A percentile compares a stretch with the other conserved stretches of the same genome.
Conservation (phyloP, 148 eudicot genomes). For the Bassia scoparia region DNA sequence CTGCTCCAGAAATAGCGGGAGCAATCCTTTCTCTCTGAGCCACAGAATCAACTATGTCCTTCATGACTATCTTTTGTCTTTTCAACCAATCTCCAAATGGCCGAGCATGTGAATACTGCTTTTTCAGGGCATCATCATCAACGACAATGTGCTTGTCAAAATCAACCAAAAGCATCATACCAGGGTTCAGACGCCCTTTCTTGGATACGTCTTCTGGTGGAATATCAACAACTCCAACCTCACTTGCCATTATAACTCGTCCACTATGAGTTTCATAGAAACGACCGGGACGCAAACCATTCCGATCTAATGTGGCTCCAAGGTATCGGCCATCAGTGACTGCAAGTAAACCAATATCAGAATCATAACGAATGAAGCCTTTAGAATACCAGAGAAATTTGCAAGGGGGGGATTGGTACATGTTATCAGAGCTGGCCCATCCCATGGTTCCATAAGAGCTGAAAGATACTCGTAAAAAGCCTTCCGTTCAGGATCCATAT, state of each 20-base stretch:
- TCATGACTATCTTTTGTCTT: conserved; percentile 74
- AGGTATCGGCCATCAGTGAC: conserved; percentile 99
- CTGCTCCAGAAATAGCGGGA: conserved; percentile 70
- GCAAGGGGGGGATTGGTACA: conserved; percentile 47
- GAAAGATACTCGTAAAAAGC: conserved; percentile 91
- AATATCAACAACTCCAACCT: conserved; percentile 97
- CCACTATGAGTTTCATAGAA: conserved; percentile 93
- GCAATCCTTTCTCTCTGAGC: conserved; percentile 46
- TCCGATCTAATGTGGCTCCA: conserved; percentile 96
- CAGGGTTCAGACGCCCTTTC: conserved; percentile 98
- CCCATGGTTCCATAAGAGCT: conserved; percentile 98
- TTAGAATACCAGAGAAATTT: not conserved
- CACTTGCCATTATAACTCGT: conserved; percentile 97
- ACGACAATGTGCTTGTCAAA: conserved; percentile 94
- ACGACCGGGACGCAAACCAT: conserved; percentile 97
- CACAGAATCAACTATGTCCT: conserved; percentile 85
- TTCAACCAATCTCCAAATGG: conserved; percentile 96
- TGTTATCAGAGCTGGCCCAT: conserved; percentile 97
- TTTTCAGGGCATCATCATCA: conserved; percentile 91
- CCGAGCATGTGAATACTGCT: conserved; percentile 78
- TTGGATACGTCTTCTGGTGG: conserved; percentile 88
- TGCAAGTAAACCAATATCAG: conserved; percentile 42
- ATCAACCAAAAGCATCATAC: conserved; percentile 99
- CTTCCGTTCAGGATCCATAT: conserved; percentile 83
- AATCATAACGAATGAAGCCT: not conserved